Evolutionary conservation across 768 basidiomycete species (phyloP), one percentile per base, ranked within the genome.

Genomic region (Tylopilus rubrobrunneus): DNA sequence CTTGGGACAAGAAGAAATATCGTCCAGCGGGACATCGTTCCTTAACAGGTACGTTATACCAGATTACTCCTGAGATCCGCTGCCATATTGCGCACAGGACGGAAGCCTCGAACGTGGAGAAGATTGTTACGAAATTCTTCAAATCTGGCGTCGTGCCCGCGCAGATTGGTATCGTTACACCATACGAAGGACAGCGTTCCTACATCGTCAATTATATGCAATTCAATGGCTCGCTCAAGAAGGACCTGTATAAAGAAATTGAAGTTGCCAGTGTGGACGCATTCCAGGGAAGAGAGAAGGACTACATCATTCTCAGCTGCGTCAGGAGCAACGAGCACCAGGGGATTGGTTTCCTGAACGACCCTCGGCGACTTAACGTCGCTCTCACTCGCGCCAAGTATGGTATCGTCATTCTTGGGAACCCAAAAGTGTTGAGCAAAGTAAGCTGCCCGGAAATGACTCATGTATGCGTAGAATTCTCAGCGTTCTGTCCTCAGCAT

Each of bases 131-230:
- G 52, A 97, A 98, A 68, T 98, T 98, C 78, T 99, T 99, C 90
- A 97, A 97, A 72, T 92, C 96, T 0, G 97, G 97, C 36, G 97
- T 99, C 28, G 80, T 96, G 36, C 96, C 97, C 11, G 80, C 77
- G 51, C 96, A 99, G 66, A 99, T 99, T 63, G 97, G 97, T 57
- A 92, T 99, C 57, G 93, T 99, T 65, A 99, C 97, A 2, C 97
- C 97, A 1, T 99, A 99, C 71, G 97, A 99, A 69, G 97, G 97
- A 25, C 97, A 99, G 65, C 85, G 97, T 17, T 97, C 95, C 1
- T 98, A 97, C 70, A 89, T 99, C 67, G 95, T 96, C 69, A 96
- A 92, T 71, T 99, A 96, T 71, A 98, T 99, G 97, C 97, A 99
- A 75, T 92, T 97, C 78, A 97, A 98, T 66, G 97, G 97, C n/a